A percentile compares a stretch with the other conserved stretches of the same genome.
Conservation (phyloP, 345 rosid genomes). For the Mercurialis annua region DNA sequence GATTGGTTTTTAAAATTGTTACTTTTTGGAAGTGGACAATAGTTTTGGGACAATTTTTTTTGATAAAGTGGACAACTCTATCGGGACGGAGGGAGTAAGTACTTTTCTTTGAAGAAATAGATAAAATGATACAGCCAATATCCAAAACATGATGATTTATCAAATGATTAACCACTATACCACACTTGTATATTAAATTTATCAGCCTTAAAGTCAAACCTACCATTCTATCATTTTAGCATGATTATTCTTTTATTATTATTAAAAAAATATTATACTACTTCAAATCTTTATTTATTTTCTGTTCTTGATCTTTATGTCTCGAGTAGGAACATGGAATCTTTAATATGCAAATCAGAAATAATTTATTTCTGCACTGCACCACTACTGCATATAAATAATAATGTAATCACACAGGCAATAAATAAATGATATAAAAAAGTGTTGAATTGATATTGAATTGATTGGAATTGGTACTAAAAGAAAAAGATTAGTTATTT, state of each 20-base stretch:
- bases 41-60: too few relatives aligned
- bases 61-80: too few relatives aligned
- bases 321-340: neutral
- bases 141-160: conserved; percentile 7
- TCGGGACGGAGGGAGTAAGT: too few relatives aligned
- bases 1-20: too few relatives aligned
- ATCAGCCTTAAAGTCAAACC: conserved; percentile 13
- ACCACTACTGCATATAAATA: neutral
- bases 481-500: conserved; percentile 13
- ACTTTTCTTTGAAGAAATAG: too few relatives aligned
- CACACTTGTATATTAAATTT: neutral
- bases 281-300: neutral
- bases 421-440: conserved; percentile 8
- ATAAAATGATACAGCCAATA: neutral
- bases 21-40: too few relatives aligned
- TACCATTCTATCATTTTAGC: conserved; percentile 13
- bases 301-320: neutral
- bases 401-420: neutral
- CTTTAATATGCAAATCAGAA: neutral
- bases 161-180: conserved; percentile 7
- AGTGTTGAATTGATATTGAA: neutral
- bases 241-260: conserved; percentile 5
- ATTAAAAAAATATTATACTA: too few relatives aligned
- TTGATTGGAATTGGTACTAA: conserved; percentile 23
- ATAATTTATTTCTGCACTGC: neutral